phyloP scores from a whole-genome alignment of 495 filamentous ascomycete species.

The Polyplosphaeria fusca region DNA sequence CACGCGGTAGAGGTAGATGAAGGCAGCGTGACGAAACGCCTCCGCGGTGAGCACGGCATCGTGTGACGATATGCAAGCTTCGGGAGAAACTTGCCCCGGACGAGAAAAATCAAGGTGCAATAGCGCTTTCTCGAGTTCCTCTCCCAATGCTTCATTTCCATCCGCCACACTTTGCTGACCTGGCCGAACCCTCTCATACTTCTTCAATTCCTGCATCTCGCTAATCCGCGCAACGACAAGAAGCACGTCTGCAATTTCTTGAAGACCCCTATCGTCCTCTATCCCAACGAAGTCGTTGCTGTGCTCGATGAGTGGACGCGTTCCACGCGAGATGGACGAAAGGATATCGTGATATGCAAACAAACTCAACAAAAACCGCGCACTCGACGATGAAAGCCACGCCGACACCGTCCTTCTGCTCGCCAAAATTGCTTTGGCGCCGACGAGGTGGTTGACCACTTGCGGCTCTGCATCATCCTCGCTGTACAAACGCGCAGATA shows the following conservation, averaged over 20 bases:
- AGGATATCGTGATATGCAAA: constrained; percentile 11
- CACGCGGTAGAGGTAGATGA: constrained; percentile 11
- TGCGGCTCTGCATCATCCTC: constrained; percentile 1
- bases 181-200: too few species aligned
- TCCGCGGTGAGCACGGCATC: background rate
- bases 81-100: background rate
- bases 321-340: background rate
- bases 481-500: constrained; percentile 1
- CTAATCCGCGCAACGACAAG: background rate
- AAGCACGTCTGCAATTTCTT: constrained; percentile 4
- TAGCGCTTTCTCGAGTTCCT: background rate
- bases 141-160: background rate
- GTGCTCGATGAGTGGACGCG: background rate
- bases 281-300: background rate
- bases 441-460: background rate
- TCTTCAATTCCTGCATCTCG: background rate
- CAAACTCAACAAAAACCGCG: constrained; percentile 4
- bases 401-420: background rate
- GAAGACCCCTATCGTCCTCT: background rate
- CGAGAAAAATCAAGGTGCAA: background rate
- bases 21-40: constrained; percentile 4
- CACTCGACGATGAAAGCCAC: background rate
- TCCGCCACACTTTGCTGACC: background rate
- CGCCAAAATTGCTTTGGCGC: constrained; percentile 1
- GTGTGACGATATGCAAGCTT: background rate